Conservation (phyloP, 805 yeast species). For the Brettanomyces sp. region DNA sequence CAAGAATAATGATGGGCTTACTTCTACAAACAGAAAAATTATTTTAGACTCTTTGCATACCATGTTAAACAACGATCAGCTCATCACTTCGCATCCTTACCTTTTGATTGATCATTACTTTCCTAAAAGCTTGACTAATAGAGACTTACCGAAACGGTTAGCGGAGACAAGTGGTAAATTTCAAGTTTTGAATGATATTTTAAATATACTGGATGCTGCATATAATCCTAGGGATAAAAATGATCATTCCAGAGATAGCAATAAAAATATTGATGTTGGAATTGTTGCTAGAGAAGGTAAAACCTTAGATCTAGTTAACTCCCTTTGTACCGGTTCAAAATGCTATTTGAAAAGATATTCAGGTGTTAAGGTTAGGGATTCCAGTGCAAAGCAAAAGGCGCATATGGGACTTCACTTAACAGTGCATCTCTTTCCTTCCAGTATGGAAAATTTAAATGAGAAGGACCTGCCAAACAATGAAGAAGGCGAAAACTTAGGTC, state of each 20-base stretch:
- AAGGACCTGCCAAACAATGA: constrained; percentile 6
- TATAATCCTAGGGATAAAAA: constrained; percentile 16
- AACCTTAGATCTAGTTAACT: constrained; percentile 65
- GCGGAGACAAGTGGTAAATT: constrained; percentile 83
- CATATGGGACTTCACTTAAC: constrained; percentile 12
- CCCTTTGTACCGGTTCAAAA: constrained; percentile 54
- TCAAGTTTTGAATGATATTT: constrained; percentile 53
- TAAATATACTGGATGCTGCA: constrained; percentile 40
- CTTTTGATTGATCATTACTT: constrained; percentile 73
- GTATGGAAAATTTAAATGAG: constrained; percentile 15
- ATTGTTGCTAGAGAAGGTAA: constrained; percentile 62
- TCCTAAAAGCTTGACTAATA: constrained; percentile 68
- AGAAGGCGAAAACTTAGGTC: constrained; percentile 3
- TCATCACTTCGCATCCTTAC: constrained; percentile 85
- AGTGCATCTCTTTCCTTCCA: constrained; percentile 37
- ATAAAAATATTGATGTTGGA: constrained; percentile 43
- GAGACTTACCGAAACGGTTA: constrained; percentile 61
- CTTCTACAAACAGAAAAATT: constrained; percentile 27
- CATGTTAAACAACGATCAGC: constrained; percentile 64
- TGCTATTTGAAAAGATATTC: constrained; percentile 48
- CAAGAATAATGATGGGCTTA: neutral
- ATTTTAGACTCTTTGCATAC: constrained; percentile 69
- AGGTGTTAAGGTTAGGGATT: constrained; percentile 53
- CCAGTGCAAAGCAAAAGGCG: constrained; percentile 14
- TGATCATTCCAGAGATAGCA: constrained; percentile 4